Percentiles rank a stretch among this genome's conserved stretches.
These are phyloP conservation scores for Wickerhamia fluorescens DNA, from an alignment of 805 yeast species.

Conservation along the genomic window DNA sequence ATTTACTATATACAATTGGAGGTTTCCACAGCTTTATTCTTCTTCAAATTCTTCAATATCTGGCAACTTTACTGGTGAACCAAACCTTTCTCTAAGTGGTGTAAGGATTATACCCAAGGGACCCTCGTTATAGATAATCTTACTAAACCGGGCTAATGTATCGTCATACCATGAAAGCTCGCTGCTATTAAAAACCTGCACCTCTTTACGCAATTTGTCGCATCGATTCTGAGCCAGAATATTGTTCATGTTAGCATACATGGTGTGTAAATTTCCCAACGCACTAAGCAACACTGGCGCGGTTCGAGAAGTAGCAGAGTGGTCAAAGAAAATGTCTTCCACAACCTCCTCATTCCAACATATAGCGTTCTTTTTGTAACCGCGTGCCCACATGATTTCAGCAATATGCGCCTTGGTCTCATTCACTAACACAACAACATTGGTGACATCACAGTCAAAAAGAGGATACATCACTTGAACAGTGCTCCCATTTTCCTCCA, in stretches of 20 bases:
- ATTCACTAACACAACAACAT: constrained; percentile 20
- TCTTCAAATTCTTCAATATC: constrained; percentile 36
- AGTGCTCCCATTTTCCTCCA: constrained; percentile 8
- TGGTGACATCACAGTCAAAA: constrained; percentile 25
- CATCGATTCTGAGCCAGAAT: constrained; percentile 20
- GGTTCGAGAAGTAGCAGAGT: constrained; percentile 18
- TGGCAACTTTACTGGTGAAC: constrained; percentile 24
- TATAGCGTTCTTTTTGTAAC: constrained; percentile 30
- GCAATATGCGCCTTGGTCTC: constrained; percentile 33
- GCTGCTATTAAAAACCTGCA: constrained; percentile 20
- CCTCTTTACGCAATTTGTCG: constrained; percentile 15
- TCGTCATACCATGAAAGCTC: constrained; percentile 27
- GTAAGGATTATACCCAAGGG: constrained; percentile 38
- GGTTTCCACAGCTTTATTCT: constrained; percentile 29
- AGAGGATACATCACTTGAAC: constrained; percentile 28
- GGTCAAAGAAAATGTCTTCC: constrained; percentile 26
- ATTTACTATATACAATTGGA: constrained; percentile 5
- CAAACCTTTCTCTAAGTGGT: constrained; percentile 32
- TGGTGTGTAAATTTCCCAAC: constrained; percentile 22
- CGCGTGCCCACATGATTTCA: constrained; percentile 37
- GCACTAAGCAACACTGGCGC: constrained; percentile 24
- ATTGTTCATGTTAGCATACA: constrained; percentile 25
- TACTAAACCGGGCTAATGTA: constrained; percentile 25
- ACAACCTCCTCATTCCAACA: constrained; percentile 37
- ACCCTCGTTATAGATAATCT: constrained; percentile 33